These are phyloP conservation scores for Lanmaoa rubissima DNA, from an alignment of 768 basidiomycete species.

Conservation along the genomic window DNA sequence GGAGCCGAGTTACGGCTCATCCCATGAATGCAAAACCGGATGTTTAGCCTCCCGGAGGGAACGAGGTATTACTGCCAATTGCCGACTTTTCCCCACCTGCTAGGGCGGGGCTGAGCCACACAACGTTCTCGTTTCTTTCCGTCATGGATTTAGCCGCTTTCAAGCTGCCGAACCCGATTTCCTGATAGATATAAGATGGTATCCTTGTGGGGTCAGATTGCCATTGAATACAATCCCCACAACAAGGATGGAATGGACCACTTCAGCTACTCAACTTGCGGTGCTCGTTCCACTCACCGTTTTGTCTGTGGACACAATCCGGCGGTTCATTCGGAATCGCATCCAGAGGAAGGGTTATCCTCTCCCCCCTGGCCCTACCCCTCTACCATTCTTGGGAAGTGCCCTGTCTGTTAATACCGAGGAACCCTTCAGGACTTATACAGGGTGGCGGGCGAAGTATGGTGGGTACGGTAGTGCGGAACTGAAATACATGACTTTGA, in stretches of 20 bases:
- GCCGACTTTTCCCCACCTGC: not conserved
- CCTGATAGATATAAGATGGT: slow-evolving; percentile 6
- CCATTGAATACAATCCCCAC: not conserved
- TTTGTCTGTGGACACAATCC: not conserved
- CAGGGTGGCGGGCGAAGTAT: slow-evolving; percentile 15
- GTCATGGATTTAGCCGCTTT: not conserved
- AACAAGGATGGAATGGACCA: slow-evolving; percentile 5
- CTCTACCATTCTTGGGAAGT: slow-evolving; percentile 21
- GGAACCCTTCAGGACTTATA: slow-evolving; percentile 19
- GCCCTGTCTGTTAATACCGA: slow-evolving; percentile 12
- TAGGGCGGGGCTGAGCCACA: not conserved
- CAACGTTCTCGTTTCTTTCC: not conserved
- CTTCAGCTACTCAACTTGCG: slow-evolving; percentile 5
- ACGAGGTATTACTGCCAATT: not conserved
- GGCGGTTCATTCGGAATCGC: slow-evolving; percentile 1
- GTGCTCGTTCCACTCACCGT: slow-evolving; percentile 1
- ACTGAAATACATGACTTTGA: not conserved
- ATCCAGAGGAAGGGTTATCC: slow-evolving; percentile 12
- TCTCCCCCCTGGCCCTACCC: slow-evolving; percentile 22
- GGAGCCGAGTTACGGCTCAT: no score
- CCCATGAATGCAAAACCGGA: not conserved
- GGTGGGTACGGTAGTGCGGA: slow-evolving; percentile 4
- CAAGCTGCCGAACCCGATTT: not conserved
- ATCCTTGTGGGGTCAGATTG: not conserved
- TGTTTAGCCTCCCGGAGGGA: not conserved